Evolutionary conservation across 805 yeast genomes (phyloP).

Genomic region (Yamadazyma philogaea): DNA sequence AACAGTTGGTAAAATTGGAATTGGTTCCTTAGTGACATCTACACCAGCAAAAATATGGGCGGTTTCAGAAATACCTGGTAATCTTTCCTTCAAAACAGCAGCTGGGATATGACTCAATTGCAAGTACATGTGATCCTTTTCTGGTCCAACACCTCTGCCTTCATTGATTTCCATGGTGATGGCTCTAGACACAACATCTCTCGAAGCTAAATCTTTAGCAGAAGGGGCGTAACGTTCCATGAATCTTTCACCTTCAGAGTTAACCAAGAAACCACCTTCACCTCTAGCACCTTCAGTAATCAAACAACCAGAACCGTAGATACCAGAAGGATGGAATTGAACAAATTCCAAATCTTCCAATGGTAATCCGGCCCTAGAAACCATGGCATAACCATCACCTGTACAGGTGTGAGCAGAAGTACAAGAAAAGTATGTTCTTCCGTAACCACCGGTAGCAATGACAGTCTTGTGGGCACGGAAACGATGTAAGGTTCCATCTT

Average conservation of each 20-base stretch:
- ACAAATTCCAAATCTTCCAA: slow-evolving; percentile 96
- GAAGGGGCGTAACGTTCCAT: slow-evolving; percentile 99
- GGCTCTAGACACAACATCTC: slow-evolving; percentile 98
- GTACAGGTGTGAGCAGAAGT: slow-evolving; percentile 99
- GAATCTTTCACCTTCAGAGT: slow-evolving; percentile 97
- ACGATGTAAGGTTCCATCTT: slow-evolving; percentile 97
- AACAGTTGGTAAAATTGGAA: slow-evolving; percentile 96
- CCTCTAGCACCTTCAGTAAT: slow-evolving; percentile 99
- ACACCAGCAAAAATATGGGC: slow-evolving; percentile 99
- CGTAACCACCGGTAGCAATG: slow-evolving; percentile 98
- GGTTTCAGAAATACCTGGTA: slow-evolving; percentile 99
- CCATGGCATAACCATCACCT: slow-evolving; percentile 99
- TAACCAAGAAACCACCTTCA: slow-evolving; percentile 97
- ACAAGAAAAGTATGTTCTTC: slow-evolving; percentile 97
- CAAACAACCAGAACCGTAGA: slow-evolving; percentile 97
- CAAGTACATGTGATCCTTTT: slow-evolving; percentile 90
- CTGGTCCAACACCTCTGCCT: slow-evolving; percentile 98
- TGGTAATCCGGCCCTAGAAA: slow-evolving; percentile 96
- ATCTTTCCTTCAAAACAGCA: slow-evolving; percentile 85
- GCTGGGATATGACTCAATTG: slow-evolving; percentile 95
- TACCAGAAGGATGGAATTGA: slow-evolving; percentile 99
- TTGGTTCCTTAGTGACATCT: slow-evolving; percentile 98
- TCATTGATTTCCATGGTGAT: slow-evolving; percentile 98
- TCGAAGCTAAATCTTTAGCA: slow-evolving; percentile 96
- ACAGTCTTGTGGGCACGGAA: slow-evolving; percentile 96